Percentiles rank a stretch among this genome's conserved stretches.
phyloP scores from a whole-genome alignment of 1,284 basidiomycete genomes.

The Golubevia pallescens region DNA sequence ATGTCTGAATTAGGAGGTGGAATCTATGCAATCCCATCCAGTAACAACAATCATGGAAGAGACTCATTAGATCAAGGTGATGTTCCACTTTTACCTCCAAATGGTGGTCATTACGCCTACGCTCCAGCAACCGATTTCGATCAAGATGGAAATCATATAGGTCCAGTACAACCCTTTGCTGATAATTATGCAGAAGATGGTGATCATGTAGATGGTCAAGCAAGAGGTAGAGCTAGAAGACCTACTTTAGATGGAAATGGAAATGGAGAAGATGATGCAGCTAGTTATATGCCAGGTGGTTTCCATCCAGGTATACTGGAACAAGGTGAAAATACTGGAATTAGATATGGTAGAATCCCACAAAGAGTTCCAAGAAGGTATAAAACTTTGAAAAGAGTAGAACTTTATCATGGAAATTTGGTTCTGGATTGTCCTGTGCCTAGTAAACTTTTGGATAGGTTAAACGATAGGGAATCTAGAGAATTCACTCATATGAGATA shows the following conservation, averaged over 20 bases:
- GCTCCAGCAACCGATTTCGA: conserved; percentile 49
- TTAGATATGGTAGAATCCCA: conserved; percentile 49
- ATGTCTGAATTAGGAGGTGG: not conserved
- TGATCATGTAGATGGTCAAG: conserved; percentile 31
- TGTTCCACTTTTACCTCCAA: conserved; percentile 29
- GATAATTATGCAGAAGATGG: conserved; percentile 40
- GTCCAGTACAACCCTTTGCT: conserved; percentile 23
- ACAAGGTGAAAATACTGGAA: conserved; percentile 31
- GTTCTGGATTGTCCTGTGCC: conserved; percentile 59
- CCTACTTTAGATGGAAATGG: conserved; percentile 12
- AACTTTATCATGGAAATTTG: conserved; percentile 57
- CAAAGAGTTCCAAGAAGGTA: conserved; percentile 53
- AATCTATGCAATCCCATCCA: not conserved
- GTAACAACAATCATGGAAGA: conserved; percentile 18
- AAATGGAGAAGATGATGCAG: conserved; percentile 4
- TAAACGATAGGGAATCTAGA: conserved; percentile 23
- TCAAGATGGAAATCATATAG: conserved; percentile 39
- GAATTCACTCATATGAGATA: conserved; percentile 43
- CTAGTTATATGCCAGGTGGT: conserved; percentile 41
- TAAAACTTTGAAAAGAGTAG: conserved; percentile 56
- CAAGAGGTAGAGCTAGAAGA: conserved; percentile 5
- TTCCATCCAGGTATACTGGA: conserved; percentile 40
- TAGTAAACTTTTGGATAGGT: conserved; percentile 32
- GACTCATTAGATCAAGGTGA: conserved; percentile 22
- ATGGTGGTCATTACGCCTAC: conserved; percentile 35